Evolutionary conservation across 805 yeast species (phyloP).

Genomic region (Hemisphaericaspora nanyangensis): DNA sequence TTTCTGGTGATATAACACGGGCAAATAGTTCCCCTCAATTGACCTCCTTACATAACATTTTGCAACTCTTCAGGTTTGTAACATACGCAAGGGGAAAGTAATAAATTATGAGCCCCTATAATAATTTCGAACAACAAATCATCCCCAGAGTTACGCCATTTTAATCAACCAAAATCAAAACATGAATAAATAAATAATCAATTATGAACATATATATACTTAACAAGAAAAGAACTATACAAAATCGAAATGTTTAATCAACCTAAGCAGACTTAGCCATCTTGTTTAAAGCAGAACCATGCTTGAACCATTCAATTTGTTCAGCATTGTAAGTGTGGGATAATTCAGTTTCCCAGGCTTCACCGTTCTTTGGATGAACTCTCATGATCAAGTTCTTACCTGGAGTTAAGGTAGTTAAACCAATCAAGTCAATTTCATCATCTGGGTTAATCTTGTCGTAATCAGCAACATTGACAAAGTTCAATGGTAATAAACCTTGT

Average conservation of each 20-base stretch:
- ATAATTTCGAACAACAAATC: neutral
- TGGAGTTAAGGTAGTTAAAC: slow-evolving; percentile 83
- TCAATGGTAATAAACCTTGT: slow-evolving; percentile 97
- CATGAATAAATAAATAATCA: neutral
- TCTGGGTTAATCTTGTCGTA: slow-evolving; percentile 91
- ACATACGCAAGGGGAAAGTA: neutral
- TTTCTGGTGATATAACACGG: no score
- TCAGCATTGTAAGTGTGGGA: slow-evolving; percentile 95
- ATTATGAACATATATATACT: neutral
- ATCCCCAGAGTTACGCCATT: neutral
- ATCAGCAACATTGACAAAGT: slow-evolving; percentile 83
- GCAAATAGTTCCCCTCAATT: no score
- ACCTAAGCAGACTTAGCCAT: slow-evolving; percentile 48
- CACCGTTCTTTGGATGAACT: slow-evolving; percentile 68
- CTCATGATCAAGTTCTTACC: slow-evolving; percentile 85
- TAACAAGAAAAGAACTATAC: no score
- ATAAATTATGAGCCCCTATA: no score
- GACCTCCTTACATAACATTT: no score
- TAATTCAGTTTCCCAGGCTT: slow-evolving; percentile 83
- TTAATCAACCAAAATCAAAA: neutral
- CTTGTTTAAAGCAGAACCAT: slow-evolving; percentile 98
- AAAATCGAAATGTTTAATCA: neutral
- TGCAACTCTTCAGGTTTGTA: no score
- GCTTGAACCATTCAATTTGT: slow-evolving; percentile 98
- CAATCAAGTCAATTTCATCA: slow-evolving; percentile 85